phyloP scores from a whole-genome alignment of 768 basidiomycete genomes.

The Boletellus sp. region DNA sequence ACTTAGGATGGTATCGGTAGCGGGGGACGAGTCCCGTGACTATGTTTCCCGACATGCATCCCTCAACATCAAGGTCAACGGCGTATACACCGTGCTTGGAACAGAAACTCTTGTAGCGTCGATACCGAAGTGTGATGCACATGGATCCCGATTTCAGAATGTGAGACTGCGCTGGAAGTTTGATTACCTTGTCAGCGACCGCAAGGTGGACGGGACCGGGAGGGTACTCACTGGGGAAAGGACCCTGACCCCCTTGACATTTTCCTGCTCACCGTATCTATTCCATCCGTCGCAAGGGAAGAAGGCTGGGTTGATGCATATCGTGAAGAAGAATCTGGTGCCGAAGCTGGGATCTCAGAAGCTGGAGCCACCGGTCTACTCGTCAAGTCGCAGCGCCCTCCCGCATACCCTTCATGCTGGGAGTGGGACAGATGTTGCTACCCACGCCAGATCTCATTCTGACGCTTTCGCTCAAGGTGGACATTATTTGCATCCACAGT shows the following conservation, averaged over 20 bases:
- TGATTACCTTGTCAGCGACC: slow-evolving; percentile 71
- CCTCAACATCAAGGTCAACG: slow-evolving; percentile 63
- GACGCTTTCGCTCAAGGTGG: slow-evolving; percentile 20
- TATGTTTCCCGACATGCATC: slow-evolving; percentile 74
- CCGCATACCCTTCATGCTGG: slow-evolving; percentile 3
- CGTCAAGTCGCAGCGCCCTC: background rate
- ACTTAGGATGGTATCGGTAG: slow-evolving; percentile 65
- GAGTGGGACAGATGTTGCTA: background rate
- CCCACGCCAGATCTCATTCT: slow-evolving; percentile 21
- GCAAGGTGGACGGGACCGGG: slow-evolving; percentile 43
- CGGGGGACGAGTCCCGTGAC: slow-evolving; percentile 65
- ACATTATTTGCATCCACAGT: slow-evolving; percentile 10
- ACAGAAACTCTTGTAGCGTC: slow-evolving; percentile 42
- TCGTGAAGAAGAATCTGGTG: slow-evolving; percentile 65
- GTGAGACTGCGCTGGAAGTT: slow-evolving; percentile 68
- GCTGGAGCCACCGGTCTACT: slow-evolving; percentile 42
- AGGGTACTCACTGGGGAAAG: slow-evolving; percentile 62
- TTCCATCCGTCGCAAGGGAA: slow-evolving; percentile 62
- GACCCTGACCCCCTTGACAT: slow-evolving; percentile 65
- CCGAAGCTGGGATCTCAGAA: slow-evolving; percentile 65
- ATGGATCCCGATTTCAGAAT: slow-evolving; percentile 22
- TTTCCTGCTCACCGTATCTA: slow-evolving; percentile 65
- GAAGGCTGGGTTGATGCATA: slow-evolving; percentile 64
- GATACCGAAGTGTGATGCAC: slow-evolving; percentile 16
- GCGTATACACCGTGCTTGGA: slow-evolving; percentile 73